Percentiles rank a stretch among this genome's conserved stretches.
These are phyloP conservation scores for Hansfordia pulvinata DNA, from an alignment of 2,329 filamentous ascomycete genomes.

Conservation along the genomic window DNA sequence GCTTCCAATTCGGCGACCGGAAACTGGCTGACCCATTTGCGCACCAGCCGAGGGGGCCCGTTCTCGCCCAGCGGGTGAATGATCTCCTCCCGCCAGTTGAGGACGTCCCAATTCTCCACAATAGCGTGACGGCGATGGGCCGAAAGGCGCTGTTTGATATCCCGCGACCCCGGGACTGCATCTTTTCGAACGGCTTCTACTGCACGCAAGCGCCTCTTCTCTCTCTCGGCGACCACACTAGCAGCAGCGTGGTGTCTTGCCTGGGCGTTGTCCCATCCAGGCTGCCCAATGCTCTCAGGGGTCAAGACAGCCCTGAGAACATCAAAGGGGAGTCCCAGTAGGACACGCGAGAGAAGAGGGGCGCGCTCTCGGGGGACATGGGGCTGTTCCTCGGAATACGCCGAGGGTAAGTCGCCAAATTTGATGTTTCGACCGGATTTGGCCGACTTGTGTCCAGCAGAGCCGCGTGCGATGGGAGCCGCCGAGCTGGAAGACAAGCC, in stretches of 20 bases:
- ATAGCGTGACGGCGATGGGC: slow-evolving; percentile 22
- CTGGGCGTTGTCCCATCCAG: slow-evolving; percentile 34
- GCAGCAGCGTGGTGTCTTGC: slow-evolving; percentile 33
- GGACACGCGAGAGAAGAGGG: slow-evolving; percentile 46
- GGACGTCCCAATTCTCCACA: slow-evolving; percentile 27
- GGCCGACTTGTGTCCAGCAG: slow-evolving; percentile 19
- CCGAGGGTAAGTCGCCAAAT: slow-evolving; percentile 50
- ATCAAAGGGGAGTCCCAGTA: slow-evolving; percentile 57
- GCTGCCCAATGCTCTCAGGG: slow-evolving; percentile 37
- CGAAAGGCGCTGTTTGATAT: slow-evolving; percentile 20
- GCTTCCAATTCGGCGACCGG: slow-evolving; percentile 7
- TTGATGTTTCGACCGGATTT: slow-evolving; percentile 48
- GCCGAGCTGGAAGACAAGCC: slow-evolving; percentile 20
- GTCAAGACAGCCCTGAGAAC: slow-evolving; percentile 54
- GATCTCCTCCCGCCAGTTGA: slow-evolving; percentile 36
- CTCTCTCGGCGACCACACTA: slow-evolving; percentile 40
- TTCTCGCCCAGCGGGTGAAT: slow-evolving; percentile 20
- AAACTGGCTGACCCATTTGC: slow-evolving; percentile 28
- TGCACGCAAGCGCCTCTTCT: slow-evolving; percentile 34
- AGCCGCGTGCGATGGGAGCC: slow-evolving; percentile 23
- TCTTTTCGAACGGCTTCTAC: slow-evolving; percentile 27
- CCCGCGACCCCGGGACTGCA: slow-evolving; percentile 18
- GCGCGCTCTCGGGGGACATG: slow-evolving; percentile 14
- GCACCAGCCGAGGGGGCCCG: slow-evolving; percentile 27
- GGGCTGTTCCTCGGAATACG: slow-evolving; percentile 16